Base-by-base conservation (phyloP, 371 early-diverging fungal species). In the Funneliformis caledonium region DNA sequence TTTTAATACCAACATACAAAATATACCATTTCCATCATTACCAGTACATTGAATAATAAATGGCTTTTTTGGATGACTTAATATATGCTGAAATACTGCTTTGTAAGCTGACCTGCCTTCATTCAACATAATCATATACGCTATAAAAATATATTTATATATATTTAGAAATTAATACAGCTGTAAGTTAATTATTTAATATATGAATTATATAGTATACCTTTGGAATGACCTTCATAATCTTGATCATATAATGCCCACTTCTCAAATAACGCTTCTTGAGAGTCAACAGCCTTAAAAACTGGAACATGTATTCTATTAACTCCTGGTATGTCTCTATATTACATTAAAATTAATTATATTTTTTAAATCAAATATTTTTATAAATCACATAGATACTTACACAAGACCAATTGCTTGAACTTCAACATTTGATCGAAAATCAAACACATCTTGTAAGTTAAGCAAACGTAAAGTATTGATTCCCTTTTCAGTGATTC, bases 21-120 rank as follows among this genome's bases (percentile, higher is more conserved):
- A 89, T 45, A 96, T 86, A 16, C 96, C 97, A 2, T 96, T 96
- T 64, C 97, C 89, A 81, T 96, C 97, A 84, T 96, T 96, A 65
- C 96, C 96, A 45, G 95, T 92, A 85, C 96, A 95, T 82, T 96
- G 96, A 56, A 96, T 91, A 77, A 95, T 87, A 11, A 96, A 88
- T 1, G 95, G 88, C 61, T 88, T 88, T 50, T 85, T 84, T 42
- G 83, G 85, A 33, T 91, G 82, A 50, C 89, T 85, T 68, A 91
- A 84, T 78, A 92, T 85, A 79, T 91, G 88, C 12, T 85, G 76
- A 80, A 91, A 87, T 64, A 91, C 87, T 11, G 86, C 85, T 16
- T 87, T 81, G 52, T 89, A 88, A 61, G 86, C 87, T 73, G 83
- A 84, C 19, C 84, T 84, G 0, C 87, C 89, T 67, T 87, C 88